Evolutionary conservation across 805 yeast genomes (phyloP).

Genomic region (Wickerhamomyces alni): DNA sequence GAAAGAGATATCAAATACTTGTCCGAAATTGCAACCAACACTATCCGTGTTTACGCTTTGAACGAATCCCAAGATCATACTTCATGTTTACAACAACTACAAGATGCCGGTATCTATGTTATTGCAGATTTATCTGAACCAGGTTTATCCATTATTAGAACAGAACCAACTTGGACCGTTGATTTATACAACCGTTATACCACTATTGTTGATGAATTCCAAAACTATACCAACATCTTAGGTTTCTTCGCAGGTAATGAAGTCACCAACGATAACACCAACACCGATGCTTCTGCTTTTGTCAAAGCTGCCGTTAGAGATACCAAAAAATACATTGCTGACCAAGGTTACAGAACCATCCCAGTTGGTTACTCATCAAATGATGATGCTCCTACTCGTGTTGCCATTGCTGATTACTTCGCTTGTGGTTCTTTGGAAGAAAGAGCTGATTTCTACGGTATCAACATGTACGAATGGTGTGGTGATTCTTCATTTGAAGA

Average conservation of each 20-base stretch:
- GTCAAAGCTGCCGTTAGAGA: constrained; percentile 84
- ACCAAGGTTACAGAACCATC: constrained; percentile 55
- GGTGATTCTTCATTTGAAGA: constrained; percentile 50
- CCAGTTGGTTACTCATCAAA: constrained; percentile 83
- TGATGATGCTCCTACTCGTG: constrained; percentile 65
- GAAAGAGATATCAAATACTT: constrained; percentile 71
- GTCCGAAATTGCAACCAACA: constrained; percentile 56
- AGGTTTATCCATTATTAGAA: constrained; percentile 53
- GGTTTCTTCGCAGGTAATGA: constrained; percentile 89
- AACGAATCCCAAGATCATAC: constrained; percentile 59
- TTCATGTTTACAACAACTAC: constrained; percentile 59
- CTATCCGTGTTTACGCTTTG: constrained; percentile 71
- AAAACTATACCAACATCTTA: constrained; percentile 62
- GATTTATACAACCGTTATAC: constrained; percentile 64
- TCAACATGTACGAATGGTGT: constrained; percentile 90
- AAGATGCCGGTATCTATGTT: constrained; percentile 74
- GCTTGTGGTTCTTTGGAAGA: constrained; percentile 63
- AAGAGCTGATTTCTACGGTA: constrained; percentile 78
- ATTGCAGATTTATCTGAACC: constrained; percentile 79
- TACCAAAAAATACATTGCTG: constrained; percentile 59
- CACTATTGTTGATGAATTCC: constrained; percentile 61
- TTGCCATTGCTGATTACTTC: constrained; percentile 65
- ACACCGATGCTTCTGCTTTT: constrained; percentile 72
- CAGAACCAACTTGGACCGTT: constrained; percentile 56
- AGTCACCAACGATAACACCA: constrained; percentile 60